Conservation (phyloP, 2,329 filamentous ascomycete species). For the Diplocarpon rosae region DNA sequence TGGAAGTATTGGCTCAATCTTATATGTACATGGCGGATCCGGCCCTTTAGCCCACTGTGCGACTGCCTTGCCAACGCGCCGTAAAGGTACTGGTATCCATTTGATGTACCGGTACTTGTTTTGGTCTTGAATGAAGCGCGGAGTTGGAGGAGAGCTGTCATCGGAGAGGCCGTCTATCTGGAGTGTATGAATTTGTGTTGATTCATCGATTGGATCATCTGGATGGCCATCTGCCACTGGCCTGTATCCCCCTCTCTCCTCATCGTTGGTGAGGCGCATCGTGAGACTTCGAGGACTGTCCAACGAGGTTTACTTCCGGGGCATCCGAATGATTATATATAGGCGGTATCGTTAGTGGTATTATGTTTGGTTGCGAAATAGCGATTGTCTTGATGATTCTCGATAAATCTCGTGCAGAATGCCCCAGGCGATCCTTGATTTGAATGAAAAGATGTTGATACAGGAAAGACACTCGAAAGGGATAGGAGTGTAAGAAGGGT, state of each 20-base stretch:
- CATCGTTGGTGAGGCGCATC: constrained; percentile 12
- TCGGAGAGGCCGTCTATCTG: constrained; percentile 36
- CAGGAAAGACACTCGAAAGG: too few species aligned
- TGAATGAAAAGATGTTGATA: background rate
- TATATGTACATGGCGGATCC: constrained; percentile 37
- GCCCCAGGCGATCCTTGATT: background rate
- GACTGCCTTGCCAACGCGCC: constrained; percentile 34
- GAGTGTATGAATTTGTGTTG: constrained; percentile 16
- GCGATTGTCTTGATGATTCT: background rate
- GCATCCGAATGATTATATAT: too few species aligned
- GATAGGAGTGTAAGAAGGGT: too few species aligned
- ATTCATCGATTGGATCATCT: constrained; percentile 25
- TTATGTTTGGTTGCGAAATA: background rate
- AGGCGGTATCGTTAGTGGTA: too few species aligned
- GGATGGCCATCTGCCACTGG: constrained; percentile 19
- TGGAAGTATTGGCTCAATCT: constrained; percentile 52
- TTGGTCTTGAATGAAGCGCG: constrained; percentile 49
- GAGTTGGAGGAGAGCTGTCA: constrained; percentile 37
- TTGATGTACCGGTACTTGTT: constrained; percentile 34
- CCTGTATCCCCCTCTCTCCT: constrained; percentile 15
- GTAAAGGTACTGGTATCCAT: constrained; percentile 48
- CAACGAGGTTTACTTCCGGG: background rate
- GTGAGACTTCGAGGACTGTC: background rate
- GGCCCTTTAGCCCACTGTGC: constrained; percentile 46
- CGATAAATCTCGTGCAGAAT: background rate